Base-by-base conservation (phyloP, 371 early-diverging fungal species). In the Massospora cicadina region DNA sequence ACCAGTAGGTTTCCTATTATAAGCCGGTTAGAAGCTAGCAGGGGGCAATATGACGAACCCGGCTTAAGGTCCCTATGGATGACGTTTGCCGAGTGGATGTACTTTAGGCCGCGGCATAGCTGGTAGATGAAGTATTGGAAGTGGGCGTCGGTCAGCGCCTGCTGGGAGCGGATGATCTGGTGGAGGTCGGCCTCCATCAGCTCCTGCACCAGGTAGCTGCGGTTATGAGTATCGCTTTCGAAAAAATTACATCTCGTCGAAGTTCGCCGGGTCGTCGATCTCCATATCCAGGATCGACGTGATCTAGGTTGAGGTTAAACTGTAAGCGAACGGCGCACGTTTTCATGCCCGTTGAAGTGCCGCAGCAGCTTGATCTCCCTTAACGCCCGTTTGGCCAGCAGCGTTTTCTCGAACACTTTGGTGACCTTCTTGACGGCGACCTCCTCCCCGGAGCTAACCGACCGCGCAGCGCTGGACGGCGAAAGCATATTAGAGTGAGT, bases 161-260 rank as follows among this genome's bases (percentile, higher is more conserved):
- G 98, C 66, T 88, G 93, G 7, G 95, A 93, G 31, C 90, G 86
- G 71, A 98, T 95, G 68, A 98, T 95, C 68, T 93, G 96, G 75
- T 97, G 96, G 65, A 98, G 79, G 74, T 97, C 98, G 53, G 98
- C 96, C 72, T 98, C 98, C 98, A 98, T 98, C 59, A 98, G 75
- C 72, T 91, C 94, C 74, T 93, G 87, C 24, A 89, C 84, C 67
- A 91, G 75, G 68, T 90, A 85, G 63, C 85, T 84, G 68, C 55
- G 29, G 27, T n/a, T 28, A 60, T 55, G 2, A n/a, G 54, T 30
- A 56, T 43, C 58, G 33, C 31, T 28, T 3, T 53, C n/a, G 63
- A 12, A 31, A 2, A 3, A 29, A 67, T 69, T 84, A 90, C 85
- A 93, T 82, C 74, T 93, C 94, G 70, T 89, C 88, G 68, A 89